These are phyloP conservation scores for Tuber melanosporum DNA, from an alignment of 495 filamentous ascomycete species.

Conservation along the genomic window DNA sequence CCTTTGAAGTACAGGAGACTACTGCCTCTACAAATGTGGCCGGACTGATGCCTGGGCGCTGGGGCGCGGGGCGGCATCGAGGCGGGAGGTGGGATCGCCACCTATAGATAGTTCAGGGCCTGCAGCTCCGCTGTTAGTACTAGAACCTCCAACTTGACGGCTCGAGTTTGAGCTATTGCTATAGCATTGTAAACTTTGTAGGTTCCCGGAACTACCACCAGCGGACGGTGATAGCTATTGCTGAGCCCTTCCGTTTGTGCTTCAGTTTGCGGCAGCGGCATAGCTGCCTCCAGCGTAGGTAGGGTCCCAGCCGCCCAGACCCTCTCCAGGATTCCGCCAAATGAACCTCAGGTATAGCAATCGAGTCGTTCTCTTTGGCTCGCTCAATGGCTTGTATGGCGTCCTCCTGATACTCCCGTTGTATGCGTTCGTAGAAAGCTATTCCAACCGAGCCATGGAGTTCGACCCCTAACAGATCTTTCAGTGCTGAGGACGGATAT, in stretches of 20 bases:
- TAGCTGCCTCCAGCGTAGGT: constrained; percentile 44
- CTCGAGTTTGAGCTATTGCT: constrained; percentile 8
- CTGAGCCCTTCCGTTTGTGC: background rate
- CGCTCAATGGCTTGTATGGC: constrained; percentile 72
- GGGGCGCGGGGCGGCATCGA: constrained; percentile 30
- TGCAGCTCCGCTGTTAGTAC: constrained; percentile 28
- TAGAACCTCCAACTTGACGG: constrained; percentile 31
- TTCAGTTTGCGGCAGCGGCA: background rate
- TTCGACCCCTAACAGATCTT: constrained; percentile 63
- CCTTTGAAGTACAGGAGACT: constrained; percentile 84
- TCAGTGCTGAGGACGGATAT: constrained; percentile 73
- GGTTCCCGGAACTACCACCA: background rate
- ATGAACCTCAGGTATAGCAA: constrained; percentile 85
- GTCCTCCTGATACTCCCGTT: constrained; percentile 66
- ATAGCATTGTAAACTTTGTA: background rate
- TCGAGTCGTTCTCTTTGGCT: constrained; percentile 88
- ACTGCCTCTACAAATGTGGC: constrained; percentile 73
- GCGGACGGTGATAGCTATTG: constrained; percentile 14
- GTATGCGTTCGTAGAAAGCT: constrained; percentile 76
- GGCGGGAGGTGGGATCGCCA: background rate
- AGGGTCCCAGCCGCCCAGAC: constrained; percentile 41
- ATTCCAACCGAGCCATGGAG: constrained; percentile 60
- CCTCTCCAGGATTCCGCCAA: constrained; percentile 63
- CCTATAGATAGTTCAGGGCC: background rate
- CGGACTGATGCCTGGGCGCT: constrained; percentile 34